Evolutionary conservation across 108 stramenopile genomes (phyloP).

Genomic region (Nannochloropsis gaditana): DNA sequence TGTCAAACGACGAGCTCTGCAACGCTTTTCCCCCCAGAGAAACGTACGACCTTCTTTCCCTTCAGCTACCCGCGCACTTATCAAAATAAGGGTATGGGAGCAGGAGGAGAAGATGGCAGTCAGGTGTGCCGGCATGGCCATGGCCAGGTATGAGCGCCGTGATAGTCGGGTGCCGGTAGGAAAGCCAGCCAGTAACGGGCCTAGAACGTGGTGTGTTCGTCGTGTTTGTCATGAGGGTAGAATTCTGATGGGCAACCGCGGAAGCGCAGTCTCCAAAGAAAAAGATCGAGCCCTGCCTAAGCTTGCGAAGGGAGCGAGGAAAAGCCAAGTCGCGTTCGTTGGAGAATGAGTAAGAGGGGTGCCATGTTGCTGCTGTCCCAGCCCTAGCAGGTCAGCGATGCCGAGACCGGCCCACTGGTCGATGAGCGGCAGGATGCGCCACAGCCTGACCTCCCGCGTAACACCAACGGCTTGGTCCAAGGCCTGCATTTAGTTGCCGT

Average conservation of each 20-base stretch:
- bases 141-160: no score
- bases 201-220: not conserved
- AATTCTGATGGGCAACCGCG: not conserved
- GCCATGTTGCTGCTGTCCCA: no score
- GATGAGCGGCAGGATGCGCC: not conserved
- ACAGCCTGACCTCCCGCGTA: not conserved
- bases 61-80: no score
- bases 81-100: no score
- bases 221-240: not conserved
- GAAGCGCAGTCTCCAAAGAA: not conserved
- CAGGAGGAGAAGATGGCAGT: no score
- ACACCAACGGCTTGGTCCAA: constrained; percentile 10
- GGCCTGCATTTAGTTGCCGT: not conserved
- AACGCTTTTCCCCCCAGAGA: no score
- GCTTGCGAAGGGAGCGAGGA: not conserved
- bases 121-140: no score
- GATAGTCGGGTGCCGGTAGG: not conserved
- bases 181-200: constrained; percentile 19
- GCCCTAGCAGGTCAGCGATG: no score
- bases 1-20: no score
- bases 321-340: not conserved
- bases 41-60: no score
- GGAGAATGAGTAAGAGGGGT: no score
- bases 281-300: not conserved
- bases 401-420: not conserved